phyloP scores from a whole-genome alignment of 352 stramenopile genomes.

The Globisporangium takayamanum region DNA sequence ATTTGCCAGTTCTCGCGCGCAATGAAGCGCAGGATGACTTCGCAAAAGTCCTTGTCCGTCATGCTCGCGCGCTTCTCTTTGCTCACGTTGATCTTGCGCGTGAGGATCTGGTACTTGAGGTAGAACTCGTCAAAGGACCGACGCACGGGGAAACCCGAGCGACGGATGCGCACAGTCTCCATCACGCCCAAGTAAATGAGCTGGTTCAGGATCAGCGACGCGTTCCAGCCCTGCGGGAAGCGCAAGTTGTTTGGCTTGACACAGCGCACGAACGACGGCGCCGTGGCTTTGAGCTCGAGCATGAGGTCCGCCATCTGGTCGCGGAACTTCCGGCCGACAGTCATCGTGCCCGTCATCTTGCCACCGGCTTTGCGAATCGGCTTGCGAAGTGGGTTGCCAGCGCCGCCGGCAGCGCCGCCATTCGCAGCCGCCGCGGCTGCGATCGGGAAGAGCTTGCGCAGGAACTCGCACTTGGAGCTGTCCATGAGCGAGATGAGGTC shows the following conservation, averaged over 20 bases:
- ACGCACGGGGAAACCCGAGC: constrained; percentile 82
- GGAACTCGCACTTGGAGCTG: constrained; percentile 72
- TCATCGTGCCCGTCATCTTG: constrained; percentile 89
- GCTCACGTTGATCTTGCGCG: constrained; percentile 47
- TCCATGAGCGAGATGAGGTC: constrained; percentile 87
- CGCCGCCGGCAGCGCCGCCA: constrained; percentile 14
- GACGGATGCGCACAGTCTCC: constrained; percentile 87
- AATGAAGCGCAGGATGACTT: constrained; percentile 77
- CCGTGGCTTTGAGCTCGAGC: constrained; percentile 73
- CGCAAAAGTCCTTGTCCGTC: constrained; percentile 76
- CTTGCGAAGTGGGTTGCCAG: constrained; percentile 43
- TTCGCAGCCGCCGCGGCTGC: constrained; percentile 23
- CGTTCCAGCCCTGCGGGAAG: constrained; percentile 84
- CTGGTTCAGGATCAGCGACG: constrained; percentile 82
- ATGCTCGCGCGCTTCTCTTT: constrained; percentile 43
- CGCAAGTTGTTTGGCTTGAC: constrained; percentile 91
- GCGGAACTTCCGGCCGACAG: constrained; percentile 86
- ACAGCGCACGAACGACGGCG: constrained; percentile 88
- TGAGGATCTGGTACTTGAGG: constrained; percentile 86
- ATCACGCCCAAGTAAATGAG: constrained; percentile 88
- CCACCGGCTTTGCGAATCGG: constrained; percentile 72
- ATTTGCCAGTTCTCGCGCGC: constrained; percentile 84
- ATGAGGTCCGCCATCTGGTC: constrained; percentile 87
- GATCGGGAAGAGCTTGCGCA: constrained; percentile 72
- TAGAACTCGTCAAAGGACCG: constrained; percentile 83